Evolutionary conservation across 805 yeast species (phyloP), one percentile per base, ranked within the genome.

Genomic region (Zygotorulaspora chibaensis): DNA sequence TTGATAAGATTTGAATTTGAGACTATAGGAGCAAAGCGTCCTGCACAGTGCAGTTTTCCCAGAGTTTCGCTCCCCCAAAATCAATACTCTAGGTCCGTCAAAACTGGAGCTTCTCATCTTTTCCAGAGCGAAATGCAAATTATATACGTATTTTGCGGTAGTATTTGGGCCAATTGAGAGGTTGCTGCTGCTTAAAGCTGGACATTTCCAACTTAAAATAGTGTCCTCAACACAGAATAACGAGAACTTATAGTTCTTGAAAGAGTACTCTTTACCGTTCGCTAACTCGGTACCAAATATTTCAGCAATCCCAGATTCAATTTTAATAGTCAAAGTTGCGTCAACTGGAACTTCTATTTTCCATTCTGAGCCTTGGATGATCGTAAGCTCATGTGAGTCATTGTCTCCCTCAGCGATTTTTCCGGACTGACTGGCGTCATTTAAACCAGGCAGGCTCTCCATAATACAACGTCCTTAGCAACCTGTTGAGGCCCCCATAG

Each of bases 281-380:
- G 96, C 86, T 18, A 93, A 75, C 62, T 93, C 99, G 2, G 96
- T 87, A 18, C 99, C 99, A 65, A 84, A 87, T 8, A 89, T 77
- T 67, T 93, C 99, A 1, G 87, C 96, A 2, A 81, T 74, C 3
- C 99, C 99, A 10, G 68, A 56, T n/a, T 65, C 56, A 9, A 69
- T 66, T 30, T 67, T 61, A 12, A 73, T 58, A 4, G 66, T 59
- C 40, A 74, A 39, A 46, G 54, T 58, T 18, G 63, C 71, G 55
- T 78, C 80, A 55, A 52, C 66, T 56, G 49, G 73, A 7, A 63
- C 47, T n/a, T 57, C 58, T n/a, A 65, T 42, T 30, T 57, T 54
- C 68, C 68, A 65, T 43, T 65, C 67, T 12, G 55, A 39, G 3
- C 63, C 65, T 30, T 51, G 51, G 6, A 55, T 45, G 2, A 66